A percentile compares a stretch with the other conserved stretches of the same genome.
Conservation (phyloP, 1,284 basidiomycete genomes). For the Sporisorium scitamineum region DNA sequence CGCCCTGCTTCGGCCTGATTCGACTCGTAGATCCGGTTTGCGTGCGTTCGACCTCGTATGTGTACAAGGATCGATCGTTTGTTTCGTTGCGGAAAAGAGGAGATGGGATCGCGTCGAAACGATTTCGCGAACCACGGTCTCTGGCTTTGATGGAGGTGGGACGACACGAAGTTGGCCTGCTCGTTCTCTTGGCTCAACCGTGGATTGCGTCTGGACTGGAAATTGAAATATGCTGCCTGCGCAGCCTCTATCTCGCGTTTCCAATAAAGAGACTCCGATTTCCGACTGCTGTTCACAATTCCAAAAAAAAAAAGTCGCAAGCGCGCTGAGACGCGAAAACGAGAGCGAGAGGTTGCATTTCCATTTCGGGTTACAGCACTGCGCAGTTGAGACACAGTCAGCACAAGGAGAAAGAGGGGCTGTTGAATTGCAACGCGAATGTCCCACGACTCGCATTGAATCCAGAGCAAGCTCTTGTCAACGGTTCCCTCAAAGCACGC, state of each 20-base stretch:
- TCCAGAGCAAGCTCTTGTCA: neutral
- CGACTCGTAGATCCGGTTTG: neutral
- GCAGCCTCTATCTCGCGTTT: constrained; percentile 4
- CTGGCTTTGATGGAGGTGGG: neutral
- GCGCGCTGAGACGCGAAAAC: constrained; percentile 1
- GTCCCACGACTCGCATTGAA: neutral
- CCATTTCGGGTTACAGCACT: neutral
- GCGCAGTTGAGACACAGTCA: too few relatives aligned
- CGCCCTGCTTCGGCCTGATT: neutral
- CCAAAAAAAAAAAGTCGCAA: constrained; percentile 1
- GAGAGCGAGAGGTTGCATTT: neutral
- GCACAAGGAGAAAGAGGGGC: neutral
- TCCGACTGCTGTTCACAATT: neutral
- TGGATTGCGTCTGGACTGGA: neutral
- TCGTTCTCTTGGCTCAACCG: neutral
- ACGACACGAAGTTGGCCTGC: neutral
- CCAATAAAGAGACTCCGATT: neutral
- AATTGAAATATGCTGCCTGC: neutral
- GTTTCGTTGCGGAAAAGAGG: neutral
- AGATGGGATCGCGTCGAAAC: neutral
- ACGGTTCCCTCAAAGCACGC: too few relatives aligned
- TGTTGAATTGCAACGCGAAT: neutral
- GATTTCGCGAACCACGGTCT: neutral
- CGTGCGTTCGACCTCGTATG: neutral
- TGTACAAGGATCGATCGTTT: neutral